Percentiles rank a stretch among this genome's conserved stretches.
These are phyloP conservation scores for Annona cherimola DNA, from an alignment of 164 flowering plant species.

Conservation along the genomic window DNA sequence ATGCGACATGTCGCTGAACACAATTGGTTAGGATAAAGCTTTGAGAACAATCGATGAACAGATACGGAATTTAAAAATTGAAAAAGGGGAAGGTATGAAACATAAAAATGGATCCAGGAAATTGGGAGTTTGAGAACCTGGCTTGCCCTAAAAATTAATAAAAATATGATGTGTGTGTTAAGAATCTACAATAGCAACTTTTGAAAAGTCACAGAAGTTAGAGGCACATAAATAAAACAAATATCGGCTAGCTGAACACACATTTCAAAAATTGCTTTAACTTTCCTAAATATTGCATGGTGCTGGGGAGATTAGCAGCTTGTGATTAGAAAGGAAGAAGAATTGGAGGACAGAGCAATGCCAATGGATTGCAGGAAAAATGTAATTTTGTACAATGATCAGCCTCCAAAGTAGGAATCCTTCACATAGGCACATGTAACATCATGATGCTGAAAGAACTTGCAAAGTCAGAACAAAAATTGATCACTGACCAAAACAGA, in stretches of 20 bases:
- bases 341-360: too few relatives aligned
- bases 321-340: background rate
- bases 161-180: too few relatives aligned
- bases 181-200: background rate
- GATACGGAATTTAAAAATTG: too few relatives aligned
- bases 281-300: background rate
- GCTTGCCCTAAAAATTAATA: too few relatives aligned
- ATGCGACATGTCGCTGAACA: too few relatives aligned
- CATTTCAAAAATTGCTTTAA: background rate
- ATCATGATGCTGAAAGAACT: background rate
- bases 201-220: too few relatives aligned
- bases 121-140: too few relatives aligned
- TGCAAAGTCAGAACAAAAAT: background rate
- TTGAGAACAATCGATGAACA: too few relatives aligned
- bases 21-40: background rate
- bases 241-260: background rate
- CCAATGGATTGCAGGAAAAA: too few relatives aligned
- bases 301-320: background rate
- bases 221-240: background rate
- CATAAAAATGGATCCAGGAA: too few relatives aligned
- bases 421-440: background rate
- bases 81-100: too few relatives aligned
- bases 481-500: background rate
- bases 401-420: background rate
- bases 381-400: background rate